Conservation (phyloP, 805 yeast species). For the Wickerhamomyces subpelliculosus region DNA sequence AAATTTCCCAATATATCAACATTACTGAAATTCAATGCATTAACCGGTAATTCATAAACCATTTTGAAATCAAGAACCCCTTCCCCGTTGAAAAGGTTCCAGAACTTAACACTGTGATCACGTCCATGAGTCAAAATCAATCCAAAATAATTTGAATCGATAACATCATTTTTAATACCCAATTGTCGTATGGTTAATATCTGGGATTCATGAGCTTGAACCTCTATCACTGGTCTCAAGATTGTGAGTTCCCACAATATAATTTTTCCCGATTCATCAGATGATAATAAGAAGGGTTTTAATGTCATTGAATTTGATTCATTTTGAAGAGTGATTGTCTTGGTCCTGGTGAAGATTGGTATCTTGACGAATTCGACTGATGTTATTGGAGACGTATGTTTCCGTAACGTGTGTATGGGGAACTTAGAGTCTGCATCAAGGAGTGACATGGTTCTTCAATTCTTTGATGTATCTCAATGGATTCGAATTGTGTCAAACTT, state of each 20-base stretch:
- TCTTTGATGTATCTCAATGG: too few relatives aligned
- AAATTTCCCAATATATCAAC: constrained; percentile 35
- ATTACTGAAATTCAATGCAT: constrained; percentile 66
- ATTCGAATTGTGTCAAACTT: too few relatives aligned
- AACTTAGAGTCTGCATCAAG: neutral
- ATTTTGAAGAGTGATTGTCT: neutral
- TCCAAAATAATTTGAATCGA: constrained; percentile 28
- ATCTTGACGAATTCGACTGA: constrained; percentile 19
- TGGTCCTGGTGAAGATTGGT: neutral
- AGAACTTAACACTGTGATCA: constrained; percentile 48
- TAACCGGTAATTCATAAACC: constrained; percentile 54
- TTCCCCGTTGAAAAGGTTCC: constrained; percentile 27
- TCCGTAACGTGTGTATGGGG: constrained; percentile 22
- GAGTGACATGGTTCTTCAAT: neutral
- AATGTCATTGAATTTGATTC: constrained; percentile 1
- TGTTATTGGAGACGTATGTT: constrained; percentile 26
- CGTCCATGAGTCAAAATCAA: constrained; percentile 56
- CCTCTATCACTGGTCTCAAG: constrained; percentile 47
- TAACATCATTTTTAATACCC: constrained; percentile 20
- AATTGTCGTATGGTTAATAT: constrained; percentile 44
- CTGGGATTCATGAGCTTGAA: constrained; percentile 52
- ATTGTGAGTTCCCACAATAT: constrained; percentile 59
- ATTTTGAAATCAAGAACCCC: neutral
- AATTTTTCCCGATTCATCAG: constrained; percentile 57
- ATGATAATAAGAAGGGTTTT: constrained; percentile 38